Percentiles rank a stretch among this genome's conserved stretches.
These are phyloP conservation scores for Mortierella alpina DNA, from an alignment of 192 early-diverging fungal species.

Conservation along the genomic window DNA sequence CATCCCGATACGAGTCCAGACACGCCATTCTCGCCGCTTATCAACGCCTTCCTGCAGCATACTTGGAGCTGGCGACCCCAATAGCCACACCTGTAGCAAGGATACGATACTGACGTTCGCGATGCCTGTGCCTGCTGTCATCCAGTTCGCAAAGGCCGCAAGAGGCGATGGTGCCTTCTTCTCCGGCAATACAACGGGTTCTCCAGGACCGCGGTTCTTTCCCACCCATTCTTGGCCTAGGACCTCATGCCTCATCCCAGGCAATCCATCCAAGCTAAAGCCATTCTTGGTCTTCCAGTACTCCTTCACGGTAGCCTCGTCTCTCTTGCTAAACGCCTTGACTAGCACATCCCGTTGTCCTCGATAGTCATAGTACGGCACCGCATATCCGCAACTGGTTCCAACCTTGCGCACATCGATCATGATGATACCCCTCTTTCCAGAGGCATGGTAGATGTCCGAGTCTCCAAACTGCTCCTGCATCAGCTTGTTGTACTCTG, in stretches of 20 bases:
- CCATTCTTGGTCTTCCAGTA: slow-evolving; percentile 59
- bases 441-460: slow-evolving; percentile 30
- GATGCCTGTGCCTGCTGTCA: background rate
- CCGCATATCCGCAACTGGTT: slow-evolving; percentile 70
- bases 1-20: too few species aligned
- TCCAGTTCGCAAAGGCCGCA: background rate
- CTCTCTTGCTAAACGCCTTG: slow-evolving; percentile 52
- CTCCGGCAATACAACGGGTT: slow-evolving; percentile 11
- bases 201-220: slow-evolving; percentile 11
- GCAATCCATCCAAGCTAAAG: slow-evolving; percentile 70
- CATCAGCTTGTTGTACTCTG: slow-evolving; percentile 60
- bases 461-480: slow-evolving; percentile 58
- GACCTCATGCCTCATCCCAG: slow-evolving; percentile 45
- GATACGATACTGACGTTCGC: background rate
- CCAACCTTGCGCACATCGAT: slow-evolving; percentile 64
- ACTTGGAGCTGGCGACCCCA: too few species aligned
- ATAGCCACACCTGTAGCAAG: background rate
- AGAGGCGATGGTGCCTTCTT: background rate
- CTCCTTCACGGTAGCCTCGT: slow-evolving; percentile 29
- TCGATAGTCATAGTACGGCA: slow-evolving; percentile 69
- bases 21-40: too few species aligned
- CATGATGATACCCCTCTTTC: slow-evolving; percentile 68
- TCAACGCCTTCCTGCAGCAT: too few species aligned
- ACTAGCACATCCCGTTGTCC: slow-evolving; percentile 61
- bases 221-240: slow-evolving; percentile 27